Evolutionary conservation across 2,329 filamentous ascomycete species (phyloP).

Genomic region (Triangularia setosa): DNA sequence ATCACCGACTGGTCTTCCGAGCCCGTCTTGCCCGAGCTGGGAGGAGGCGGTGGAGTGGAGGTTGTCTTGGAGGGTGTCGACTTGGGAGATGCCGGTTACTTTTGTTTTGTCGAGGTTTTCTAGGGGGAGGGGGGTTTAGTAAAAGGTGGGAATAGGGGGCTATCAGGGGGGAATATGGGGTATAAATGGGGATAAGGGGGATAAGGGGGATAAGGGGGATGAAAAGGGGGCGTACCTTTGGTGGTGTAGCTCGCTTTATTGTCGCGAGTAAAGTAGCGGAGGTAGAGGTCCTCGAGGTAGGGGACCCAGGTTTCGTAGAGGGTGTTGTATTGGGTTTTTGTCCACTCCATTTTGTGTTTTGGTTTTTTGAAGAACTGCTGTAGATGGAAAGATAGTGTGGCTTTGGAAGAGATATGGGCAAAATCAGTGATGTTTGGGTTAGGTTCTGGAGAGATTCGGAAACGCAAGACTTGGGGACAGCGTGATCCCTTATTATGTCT

Average conservation of each 20-base stretch:
- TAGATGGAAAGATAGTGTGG: neutral
- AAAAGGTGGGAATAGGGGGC: neutral
- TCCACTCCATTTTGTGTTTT: constrained; percentile 44
- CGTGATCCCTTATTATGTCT: neutral
- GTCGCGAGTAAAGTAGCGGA: constrained; percentile 69
- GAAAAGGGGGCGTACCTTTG: constrained; percentile 48
- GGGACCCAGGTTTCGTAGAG: constrained; percentile 74
- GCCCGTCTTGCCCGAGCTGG: constrained; percentile 65
- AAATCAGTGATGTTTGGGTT: neutral
- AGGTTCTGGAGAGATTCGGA: neutral
- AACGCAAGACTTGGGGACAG: neutral
- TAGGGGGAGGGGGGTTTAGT: constrained; percentile 28
- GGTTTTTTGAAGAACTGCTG: neutral
- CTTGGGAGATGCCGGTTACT: constrained; percentile 61
- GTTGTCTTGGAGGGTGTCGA: constrained; percentile 66
- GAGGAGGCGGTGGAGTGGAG: constrained; percentile 59
- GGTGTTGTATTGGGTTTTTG: constrained; percentile 61
- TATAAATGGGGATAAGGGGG: too few species aligned
- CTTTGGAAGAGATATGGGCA: too few species aligned
- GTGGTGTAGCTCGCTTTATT: constrained; percentile 71
- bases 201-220: too few species aligned
- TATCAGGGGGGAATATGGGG: too few species aligned
- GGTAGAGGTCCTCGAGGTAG: constrained; percentile 70
- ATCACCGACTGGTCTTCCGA: constrained; percentile 62
- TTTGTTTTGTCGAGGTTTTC: constrained; percentile 67